A percentile compares a stretch with the other conserved stretches of the same genome.
phyloP scores from a whole-genome alignment of 495 filamentous ascomycete species.

The Schizothecium vesticola region DNA sequence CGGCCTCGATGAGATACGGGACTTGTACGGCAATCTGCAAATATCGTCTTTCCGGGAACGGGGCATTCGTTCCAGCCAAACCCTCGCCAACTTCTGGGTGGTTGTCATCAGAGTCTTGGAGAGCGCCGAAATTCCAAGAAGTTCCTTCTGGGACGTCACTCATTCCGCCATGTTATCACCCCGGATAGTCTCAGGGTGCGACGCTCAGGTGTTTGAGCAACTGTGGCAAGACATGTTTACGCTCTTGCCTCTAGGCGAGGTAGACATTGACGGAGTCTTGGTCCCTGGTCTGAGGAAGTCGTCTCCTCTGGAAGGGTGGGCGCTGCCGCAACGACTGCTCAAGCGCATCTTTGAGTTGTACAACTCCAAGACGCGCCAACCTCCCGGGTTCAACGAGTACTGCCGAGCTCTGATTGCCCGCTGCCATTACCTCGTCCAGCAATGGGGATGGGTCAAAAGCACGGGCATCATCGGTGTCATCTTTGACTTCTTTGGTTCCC shows the following conservation, averaged over 20 bases:
- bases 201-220: conserved; percentile 58
- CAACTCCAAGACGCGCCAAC: conserved; percentile 47
- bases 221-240: conserved; percentile 72
- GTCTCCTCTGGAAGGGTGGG: conserved; percentile 63
- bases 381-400: conserved; percentile 73
- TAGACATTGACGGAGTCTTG: conserved; percentile 63
- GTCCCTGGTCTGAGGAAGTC: conserved; percentile 52
- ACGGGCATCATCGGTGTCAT: conserved; percentile 70
- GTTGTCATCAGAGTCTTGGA: conserved; percentile 56
- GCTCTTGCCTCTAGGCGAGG: conserved; percentile 67
- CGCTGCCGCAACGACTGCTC: conserved; percentile 58
- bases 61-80: conserved; percentile 58
- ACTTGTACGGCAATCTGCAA: conserved; percentile 61
- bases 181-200: conserved; percentile 27
- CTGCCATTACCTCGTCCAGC: conserved; percentile 70
- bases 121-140: conserved; percentile 38
- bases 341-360: conserved; percentile 63
- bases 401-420: conserved; percentile 66
- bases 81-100: conserved; percentile 60
- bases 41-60: conserved; percentile 49
- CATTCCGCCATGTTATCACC: conserved; percentile 41
- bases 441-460: conserved; percentile 79
- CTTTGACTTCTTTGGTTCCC: conserved; percentile 86
- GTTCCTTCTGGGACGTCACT: conserved; percentile 55
- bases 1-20: conserved; percentile 49